These are phyloP conservation scores for Daldinia sp. DNA, from an alignment of 2,329 filamentous ascomycete species.

Conservation along the genomic window DNA sequence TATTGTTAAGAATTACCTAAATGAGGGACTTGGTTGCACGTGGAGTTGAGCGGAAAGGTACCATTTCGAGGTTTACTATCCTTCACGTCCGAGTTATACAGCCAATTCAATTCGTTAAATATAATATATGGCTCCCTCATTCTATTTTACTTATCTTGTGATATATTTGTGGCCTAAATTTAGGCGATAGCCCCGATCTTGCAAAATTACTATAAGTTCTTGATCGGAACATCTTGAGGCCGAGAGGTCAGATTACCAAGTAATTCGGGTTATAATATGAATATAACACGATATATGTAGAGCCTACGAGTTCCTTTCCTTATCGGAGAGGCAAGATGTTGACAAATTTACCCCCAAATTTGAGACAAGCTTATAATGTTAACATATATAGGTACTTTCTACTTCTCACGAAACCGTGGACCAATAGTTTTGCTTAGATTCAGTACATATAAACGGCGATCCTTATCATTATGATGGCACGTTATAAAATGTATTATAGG, in stretches of 20 bases:
- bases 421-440: background rate
- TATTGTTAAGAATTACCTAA: slow-evolving; percentile 18
- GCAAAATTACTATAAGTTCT: no score
- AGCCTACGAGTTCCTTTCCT: background rate
- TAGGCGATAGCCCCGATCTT: background rate
- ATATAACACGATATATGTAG: no score
- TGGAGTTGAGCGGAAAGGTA: slow-evolving; percentile 32
- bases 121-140: slow-evolving; percentile 27
- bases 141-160: background rate
- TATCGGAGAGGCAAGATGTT: background rate
- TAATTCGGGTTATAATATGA: no score
- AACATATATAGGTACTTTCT: no score
- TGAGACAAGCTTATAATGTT: background rate
- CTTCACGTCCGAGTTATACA: slow-evolving; percentile 36
- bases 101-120: slow-evolving; percentile 35
- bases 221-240: no score
- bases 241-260: no score
- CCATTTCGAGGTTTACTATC: slow-evolving; percentile 39
- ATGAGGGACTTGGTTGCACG: slow-evolving; percentile 26
- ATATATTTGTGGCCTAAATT: background rate
- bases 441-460: no score
- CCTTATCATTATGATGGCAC: background rate
- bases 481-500: no score
- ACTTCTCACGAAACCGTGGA: background rate
- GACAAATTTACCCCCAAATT: background rate